These are phyloP conservation scores for Clavariopsis aquatica DNA, from an alignment of 495 filamentous ascomycete genomes.

Conservation along the genomic window DNA sequence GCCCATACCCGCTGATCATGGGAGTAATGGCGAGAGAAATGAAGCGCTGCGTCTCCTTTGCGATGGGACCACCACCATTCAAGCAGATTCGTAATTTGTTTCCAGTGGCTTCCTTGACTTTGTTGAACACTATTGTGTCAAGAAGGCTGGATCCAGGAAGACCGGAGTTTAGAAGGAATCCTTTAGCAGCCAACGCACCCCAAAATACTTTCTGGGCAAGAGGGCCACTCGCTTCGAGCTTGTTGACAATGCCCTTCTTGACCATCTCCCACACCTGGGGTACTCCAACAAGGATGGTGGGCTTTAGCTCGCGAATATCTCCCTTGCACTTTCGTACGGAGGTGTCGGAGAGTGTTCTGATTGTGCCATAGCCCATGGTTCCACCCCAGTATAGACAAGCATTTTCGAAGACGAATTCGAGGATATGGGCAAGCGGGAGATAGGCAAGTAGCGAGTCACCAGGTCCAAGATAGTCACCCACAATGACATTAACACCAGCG, in stretches of 20 bases:
- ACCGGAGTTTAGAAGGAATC: constrained; percentile 71
- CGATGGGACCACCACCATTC: constrained; percentile 49
- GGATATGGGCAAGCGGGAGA: constrained; percentile 90
- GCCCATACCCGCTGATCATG: constrained; percentile 73
- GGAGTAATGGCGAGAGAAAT: constrained; percentile 50
- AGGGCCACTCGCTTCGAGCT: constrained; percentile 73
- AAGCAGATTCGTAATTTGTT: constrained; percentile 47
- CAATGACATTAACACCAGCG: constrained; percentile 82
- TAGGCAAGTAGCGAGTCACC: constrained; percentile 89
- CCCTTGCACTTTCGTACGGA: constrained; percentile 93
- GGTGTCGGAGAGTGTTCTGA: constrained; percentile 84
- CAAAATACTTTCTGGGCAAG: constrained; percentile 86
- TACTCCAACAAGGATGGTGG: constrained; percentile 89
- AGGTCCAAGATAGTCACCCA: constrained; percentile 80
- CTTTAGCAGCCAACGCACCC: constrained; percentile 83
- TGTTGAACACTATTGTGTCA: constrained; percentile 50
- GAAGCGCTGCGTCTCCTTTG: constrained; percentile 50
- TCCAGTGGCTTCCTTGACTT: constrained; percentile 50
- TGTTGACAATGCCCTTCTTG: constrained; percentile 92
- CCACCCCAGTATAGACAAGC: constrained; percentile 89
- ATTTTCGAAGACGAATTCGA: constrained; percentile 98
- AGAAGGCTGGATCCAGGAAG: constrained; percentile 66
- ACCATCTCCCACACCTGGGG: constrained; percentile 97
- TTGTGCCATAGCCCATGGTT: constrained; percentile 96
- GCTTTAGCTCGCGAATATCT: constrained; percentile 91